Base-by-base conservation (phyloP, 2,329 filamentous ascomycete species). In the Xylariales sp. region DNA sequence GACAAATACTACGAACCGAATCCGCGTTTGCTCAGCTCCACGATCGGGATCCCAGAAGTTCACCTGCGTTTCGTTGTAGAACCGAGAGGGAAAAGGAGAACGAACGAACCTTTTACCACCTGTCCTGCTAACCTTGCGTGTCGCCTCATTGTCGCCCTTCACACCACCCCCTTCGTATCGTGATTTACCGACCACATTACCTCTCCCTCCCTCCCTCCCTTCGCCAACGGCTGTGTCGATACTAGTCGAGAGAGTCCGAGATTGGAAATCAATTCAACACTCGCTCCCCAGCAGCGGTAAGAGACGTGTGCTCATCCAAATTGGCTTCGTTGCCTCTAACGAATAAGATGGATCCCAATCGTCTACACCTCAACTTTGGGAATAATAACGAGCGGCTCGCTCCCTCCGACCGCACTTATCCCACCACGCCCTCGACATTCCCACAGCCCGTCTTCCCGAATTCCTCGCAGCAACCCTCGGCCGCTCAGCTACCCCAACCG, bases 401-500 rank as follows among this genome's bases (percentile, higher is more conserved):
- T 69, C 81, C 87, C 80, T 75, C 86, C 85, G 91, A 91, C 79
- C 86, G 91, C 78, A 85, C 89, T 73, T 94, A 93, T 85, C 92
- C 91, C 74, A 94, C 95, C 61, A 97, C 95, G 9, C 95, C 95
- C 60, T 97, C 95, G 72, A 97, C 94, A 67, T 98, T 98, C 78
- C 95, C 95, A 12, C 95, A 98, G 82, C 94, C 94, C 68, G 92
- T 97, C 79, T 88, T 87, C 73, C 83, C 84, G 65, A 75, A 77
- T 49, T 72, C 76, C 34, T 74, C 79, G 60, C 81, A 82, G 72
- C 77, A 81, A 64, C 80, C 90, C 75, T 84, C 87, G 69, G 87
- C 87, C 70, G 78, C 81, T 60, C 79, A 80, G 67, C 76, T 80
- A 67, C 73, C 78, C 60, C 79, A 79, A 62, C 80, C 62, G 18